Evolutionary conservation across 768 basidiomycete genomes (phyloP), one percentile per base, ranked within the genome.

Genomic region (Leucogyrophana mollusca): DNA sequence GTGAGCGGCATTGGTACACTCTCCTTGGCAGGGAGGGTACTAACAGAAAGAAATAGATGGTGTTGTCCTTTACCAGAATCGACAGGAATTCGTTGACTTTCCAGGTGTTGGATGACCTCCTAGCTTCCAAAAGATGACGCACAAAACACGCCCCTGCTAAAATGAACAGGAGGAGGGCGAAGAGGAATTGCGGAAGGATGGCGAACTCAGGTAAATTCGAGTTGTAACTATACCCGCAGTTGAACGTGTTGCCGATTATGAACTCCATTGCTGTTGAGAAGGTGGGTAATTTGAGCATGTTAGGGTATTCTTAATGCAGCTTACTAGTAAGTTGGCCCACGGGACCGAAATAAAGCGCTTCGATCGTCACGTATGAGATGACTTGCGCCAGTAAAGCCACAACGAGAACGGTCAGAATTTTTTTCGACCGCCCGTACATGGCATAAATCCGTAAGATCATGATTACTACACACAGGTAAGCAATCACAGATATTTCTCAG

Each of bases 401-500:
- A 13, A 65, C 14, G 24, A 67, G 43, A 7, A 60, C 11, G 18
- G n/a, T 0, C 17, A 67, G 24, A 21, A 57, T 49, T 33, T 17
- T 47, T 24, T 34, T 57, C n/a, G 63, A 57, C 4, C 49, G 60
- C 40, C 46, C 49, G 50, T 65, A 65, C 61, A 67, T 54, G 4
- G 65, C 64, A 21, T 65, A 67, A 54, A 65, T 52, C 40, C 64
- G 64, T 36, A 65, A 59, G 23, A 57, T 55, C 64, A 67, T 67
- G 13, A 57, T 65, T 9, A 53, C 64, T 65, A 36, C 24, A 11
- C 16, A 11, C 16, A n/a, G 16, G 3, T 13, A 22, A 36, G 34
- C 4, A 44, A 9, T 41, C 14, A 41, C 35, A 9, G 17, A 25
- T 61, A 6, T 7, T 30, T 30, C 7, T 30, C 27, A 30, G 27